Percentiles rank a stretch among this genome's conserved stretches.
Evolutionary conservation across 352 stramenopile species (phyloP).

Genomic region (Phytophthora pseudosyringae): DNA sequence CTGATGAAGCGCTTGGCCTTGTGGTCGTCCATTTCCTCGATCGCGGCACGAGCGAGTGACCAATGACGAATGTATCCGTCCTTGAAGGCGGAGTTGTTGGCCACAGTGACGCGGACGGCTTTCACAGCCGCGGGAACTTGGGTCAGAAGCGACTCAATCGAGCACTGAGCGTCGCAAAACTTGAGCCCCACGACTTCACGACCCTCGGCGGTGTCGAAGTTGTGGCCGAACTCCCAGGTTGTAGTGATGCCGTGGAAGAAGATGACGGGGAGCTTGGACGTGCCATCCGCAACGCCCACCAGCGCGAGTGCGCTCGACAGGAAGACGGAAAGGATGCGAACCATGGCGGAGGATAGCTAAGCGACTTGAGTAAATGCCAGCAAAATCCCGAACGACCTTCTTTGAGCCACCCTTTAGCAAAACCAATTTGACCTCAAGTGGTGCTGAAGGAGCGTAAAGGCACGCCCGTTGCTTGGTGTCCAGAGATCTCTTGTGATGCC

Average conservation of each 20-base stretch:
- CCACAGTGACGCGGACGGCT: background rate
- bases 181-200: background rate
- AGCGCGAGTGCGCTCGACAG: background rate
- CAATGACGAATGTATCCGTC: conserved; percentile 9
- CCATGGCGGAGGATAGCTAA: background rate
- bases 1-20: conserved; percentile 10
- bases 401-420: background rate
- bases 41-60: conserved; percentile 6
- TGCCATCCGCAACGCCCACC: background rate
- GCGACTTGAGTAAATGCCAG: conserved; percentile 1
- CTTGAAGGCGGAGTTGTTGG: conserved; percentile 5
- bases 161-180: conserved; percentile 3
- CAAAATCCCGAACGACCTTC: conserved; percentile 6
- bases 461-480: background rate
- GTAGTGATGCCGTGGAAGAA: conserved; percentile 1
- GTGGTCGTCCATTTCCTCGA: conserved; percentile 16
- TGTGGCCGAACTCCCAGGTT: background rate
- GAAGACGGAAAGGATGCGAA: background rate
- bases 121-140: background rate
- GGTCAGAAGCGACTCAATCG: background rate
- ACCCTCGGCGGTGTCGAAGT: conserved; percentile 6
- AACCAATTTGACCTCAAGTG: background rate
- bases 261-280: conserved; percentile 3
- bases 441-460: background rate
- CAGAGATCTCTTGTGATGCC: background rate